Evolutionary conservation across 2,329 filamentous ascomycete genomes (phyloP).

Genomic region (Fusarium sp.): DNA sequence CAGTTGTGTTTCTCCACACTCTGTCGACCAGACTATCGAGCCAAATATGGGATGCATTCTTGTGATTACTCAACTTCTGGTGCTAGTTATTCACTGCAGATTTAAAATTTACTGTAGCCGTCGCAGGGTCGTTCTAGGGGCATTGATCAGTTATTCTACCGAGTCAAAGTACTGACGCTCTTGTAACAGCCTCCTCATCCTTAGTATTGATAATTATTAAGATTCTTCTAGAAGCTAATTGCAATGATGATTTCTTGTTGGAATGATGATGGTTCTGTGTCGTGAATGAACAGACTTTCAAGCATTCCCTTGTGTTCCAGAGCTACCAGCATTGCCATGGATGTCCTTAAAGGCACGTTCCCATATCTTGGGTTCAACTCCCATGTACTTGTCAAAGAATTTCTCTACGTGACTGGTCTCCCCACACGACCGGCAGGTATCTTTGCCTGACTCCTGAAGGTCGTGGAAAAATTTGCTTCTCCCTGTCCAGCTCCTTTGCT

Average conservation of each 20-base stretch:
- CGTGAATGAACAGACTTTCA: background rate
- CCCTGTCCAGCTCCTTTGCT: rapidly evolving
- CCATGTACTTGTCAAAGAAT: background rate
- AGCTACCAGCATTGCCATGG: background rate
- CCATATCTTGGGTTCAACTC: background rate
- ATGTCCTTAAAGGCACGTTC: background rate
- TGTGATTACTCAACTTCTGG: too few species aligned
- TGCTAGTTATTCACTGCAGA: too few species aligned
- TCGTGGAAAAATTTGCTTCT: background rate
- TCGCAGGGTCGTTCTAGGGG: too few species aligned
- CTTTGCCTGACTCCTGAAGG: background rate
- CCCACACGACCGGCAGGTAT: background rate
- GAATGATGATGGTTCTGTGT: background rate
- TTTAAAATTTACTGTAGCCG: too few species aligned
- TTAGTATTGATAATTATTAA: background rate
- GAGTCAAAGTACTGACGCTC: too few species aligned
- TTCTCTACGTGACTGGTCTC: rapidly evolving
- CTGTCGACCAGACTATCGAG: too few species aligned
- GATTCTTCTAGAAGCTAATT: background rate
- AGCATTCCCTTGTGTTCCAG: too few species aligned
- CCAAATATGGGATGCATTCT: too few species aligned
- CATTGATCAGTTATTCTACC: too few species aligned
- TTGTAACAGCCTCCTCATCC: background rate
- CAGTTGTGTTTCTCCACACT: too few species aligned
- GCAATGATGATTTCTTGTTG: background rate